Evolutionary conservation across 345 rosid species (phyloP).

Genomic region (Reutealis trisperma): DNA sequence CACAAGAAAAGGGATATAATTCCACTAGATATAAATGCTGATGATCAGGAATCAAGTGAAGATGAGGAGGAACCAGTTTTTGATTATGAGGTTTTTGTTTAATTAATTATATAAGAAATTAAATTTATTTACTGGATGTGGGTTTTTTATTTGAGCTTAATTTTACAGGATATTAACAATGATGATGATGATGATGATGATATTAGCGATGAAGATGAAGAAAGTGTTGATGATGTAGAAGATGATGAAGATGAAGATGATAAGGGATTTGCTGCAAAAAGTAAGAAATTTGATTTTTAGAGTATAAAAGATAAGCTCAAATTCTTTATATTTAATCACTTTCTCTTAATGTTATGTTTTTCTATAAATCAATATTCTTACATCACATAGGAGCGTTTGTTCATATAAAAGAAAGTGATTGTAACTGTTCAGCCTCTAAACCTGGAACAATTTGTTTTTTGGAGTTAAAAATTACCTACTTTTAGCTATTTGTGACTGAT

Average conservation of each 20-base stretch:
- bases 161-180: constrained; percentile 24
- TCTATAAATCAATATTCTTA: not conserved
- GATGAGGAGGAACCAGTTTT: constrained; percentile 77
- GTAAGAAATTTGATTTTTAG: constrained; percentile 30
- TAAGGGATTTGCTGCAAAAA: constrained; percentile 51
- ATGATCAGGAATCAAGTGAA: constrained; percentile 60
- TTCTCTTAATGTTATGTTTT: not conserved
- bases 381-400: not conserved
- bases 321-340: not conserved
- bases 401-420: no score
- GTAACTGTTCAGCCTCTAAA: no score
- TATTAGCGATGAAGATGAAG: constrained; percentile 35
- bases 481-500: not conserved
- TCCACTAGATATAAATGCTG: constrained; percentile 61
- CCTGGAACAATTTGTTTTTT: not conserved
- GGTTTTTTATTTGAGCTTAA: not conserved
- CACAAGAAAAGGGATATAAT: constrained; percentile 84
- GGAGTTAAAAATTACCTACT: not conserved
- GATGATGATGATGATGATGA: constrained; percentile 30
- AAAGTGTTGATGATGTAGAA: constrained; percentile 38
- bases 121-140: not conserved
- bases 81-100: constrained; percentile 33
- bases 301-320: not conserved
- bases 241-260: constrained; percentile 45
- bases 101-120: not conserved